Percentiles rank a stretch among this genome's conserved stretches.
Evolutionary conservation across 164 flowering plant species (phyloP).

Genomic region (Magnolia changhungtana): DNA sequence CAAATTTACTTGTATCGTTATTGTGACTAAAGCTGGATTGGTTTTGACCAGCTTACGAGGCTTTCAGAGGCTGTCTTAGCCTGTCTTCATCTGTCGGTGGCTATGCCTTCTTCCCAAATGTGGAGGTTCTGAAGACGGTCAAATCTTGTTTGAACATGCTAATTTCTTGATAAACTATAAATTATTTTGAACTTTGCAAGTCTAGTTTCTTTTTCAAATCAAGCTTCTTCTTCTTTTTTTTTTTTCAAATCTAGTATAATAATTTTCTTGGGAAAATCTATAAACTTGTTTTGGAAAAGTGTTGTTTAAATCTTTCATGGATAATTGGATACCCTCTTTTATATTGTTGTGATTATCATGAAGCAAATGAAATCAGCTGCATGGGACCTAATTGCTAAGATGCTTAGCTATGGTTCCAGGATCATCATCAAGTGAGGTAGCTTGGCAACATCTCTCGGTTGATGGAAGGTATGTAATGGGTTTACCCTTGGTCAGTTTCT

Average conservation of each 20-base stretch:
- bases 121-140: not conserved
- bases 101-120: not conserved
- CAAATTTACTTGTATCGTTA: too few relatives aligned
- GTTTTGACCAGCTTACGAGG: too few relatives aligned
- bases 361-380: slow-evolving; percentile 4
- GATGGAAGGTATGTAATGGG: not conserved
- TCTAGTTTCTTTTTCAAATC: not conserved
- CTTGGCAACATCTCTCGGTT: not conserved
- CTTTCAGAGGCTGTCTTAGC: not conserved
- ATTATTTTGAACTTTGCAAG: not conserved
- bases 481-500: not conserved
- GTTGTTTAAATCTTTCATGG: not conserved
- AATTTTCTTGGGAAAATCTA: not conserved
- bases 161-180: not conserved
- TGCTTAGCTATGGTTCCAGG: not conserved
- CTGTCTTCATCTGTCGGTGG: not conserved
- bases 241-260: not conserved
- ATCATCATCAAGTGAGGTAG: not conserved
- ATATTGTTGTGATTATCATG: not conserved
- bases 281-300: not conserved
- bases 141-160: not conserved
- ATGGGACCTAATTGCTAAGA: not conserved
- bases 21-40: too few relatives aligned
- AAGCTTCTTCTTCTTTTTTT: not conserved
- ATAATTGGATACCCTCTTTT: not conserved